Conservation (phyloP, 345 rosid species). For the Odontarrhena argentea region DNA sequence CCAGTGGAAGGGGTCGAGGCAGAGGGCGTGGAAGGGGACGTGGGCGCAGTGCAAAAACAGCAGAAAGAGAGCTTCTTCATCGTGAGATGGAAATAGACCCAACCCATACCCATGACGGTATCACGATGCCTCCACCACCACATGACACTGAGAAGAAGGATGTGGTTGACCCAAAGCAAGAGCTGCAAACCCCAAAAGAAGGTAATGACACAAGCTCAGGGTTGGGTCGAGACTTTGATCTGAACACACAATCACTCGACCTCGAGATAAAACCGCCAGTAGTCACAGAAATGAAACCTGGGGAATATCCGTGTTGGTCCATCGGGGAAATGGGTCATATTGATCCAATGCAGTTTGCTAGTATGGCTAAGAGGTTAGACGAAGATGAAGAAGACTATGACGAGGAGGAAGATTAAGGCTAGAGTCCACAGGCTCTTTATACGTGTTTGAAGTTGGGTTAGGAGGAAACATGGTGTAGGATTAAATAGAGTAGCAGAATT, state of each 20-base stretch:
- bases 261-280: conserved; percentile 49
- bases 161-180: conserved; percentile 42
- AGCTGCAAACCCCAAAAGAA: conserved; percentile 43
- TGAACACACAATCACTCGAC: conserved; percentile 58
- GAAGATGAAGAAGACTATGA: conserved; percentile 97
- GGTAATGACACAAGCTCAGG: conserved; percentile 41
- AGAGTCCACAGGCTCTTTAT: not conserved
- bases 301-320: conserved; percentile 91
- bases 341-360: conserved; percentile 83
- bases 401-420: conserved; percentile 62
- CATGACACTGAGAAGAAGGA: conserved; percentile 24
- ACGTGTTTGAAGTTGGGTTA: conserved; percentile 5
- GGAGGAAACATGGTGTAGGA: conserved; percentile 30
- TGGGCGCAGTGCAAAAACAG: conserved; percentile 65
- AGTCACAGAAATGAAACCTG: conserved; percentile 39
- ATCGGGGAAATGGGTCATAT: conserved; percentile 76
- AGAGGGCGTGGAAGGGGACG: conserved; percentile 97
- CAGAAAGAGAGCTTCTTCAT: conserved; percentile 64
- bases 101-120: conserved; percentile 31
- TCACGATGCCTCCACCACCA: conserved; percentile 17
- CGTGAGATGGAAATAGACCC: conserved; percentile 63
- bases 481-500: conserved; percentile 29
- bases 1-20: conserved; percentile 88
- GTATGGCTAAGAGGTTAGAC: conserved; percentile 61
- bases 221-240: conserved; percentile 41